phyloP scores from a whole-genome alignment of 192 early-diverging fungal species.

The Backusella liffmaniae region DNA sequence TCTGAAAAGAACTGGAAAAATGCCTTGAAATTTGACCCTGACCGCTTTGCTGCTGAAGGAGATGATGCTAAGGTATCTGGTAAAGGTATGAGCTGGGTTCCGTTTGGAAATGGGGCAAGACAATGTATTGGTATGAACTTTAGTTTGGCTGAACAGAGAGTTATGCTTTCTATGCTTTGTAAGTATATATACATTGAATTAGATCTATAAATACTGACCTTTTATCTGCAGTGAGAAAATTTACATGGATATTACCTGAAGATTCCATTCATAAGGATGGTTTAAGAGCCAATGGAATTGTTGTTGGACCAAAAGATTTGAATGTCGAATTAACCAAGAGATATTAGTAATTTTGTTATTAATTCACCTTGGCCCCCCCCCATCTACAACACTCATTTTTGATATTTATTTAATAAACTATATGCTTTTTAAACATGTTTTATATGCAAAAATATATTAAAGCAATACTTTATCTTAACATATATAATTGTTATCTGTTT shows the following conservation, averaged over 20 bases:
- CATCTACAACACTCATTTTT: background rate
- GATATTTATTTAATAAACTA: background rate
- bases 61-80: background rate
- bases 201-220: background rate
- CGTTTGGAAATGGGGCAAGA: constrained; percentile 60
- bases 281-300: background rate
- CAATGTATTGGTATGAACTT: constrained; percentile 70
- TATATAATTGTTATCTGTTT: too few species aligned
- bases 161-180: constrained; percentile 50
- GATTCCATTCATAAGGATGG: constrained; percentile 16
- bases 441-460: background rate
- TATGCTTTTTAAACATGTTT: background rate
- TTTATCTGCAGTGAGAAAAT: constrained; percentile 20
- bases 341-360: background rate
- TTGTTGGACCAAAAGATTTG: background rate
- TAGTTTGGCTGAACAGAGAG: constrained; percentile 54
- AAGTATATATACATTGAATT: background rate
- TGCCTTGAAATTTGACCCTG: constrained; percentile 47
- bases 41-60: constrained; percentile 40
- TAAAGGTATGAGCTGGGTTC: constrained; percentile 34
- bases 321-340: background rate
- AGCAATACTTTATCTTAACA: background rate
- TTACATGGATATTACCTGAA: constrained; percentile 15
- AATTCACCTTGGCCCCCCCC: background rate
- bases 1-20: constrained; percentile 34